Conservation (phyloP, 345 rosid genomes). For the Brassica carinata region DNA sequence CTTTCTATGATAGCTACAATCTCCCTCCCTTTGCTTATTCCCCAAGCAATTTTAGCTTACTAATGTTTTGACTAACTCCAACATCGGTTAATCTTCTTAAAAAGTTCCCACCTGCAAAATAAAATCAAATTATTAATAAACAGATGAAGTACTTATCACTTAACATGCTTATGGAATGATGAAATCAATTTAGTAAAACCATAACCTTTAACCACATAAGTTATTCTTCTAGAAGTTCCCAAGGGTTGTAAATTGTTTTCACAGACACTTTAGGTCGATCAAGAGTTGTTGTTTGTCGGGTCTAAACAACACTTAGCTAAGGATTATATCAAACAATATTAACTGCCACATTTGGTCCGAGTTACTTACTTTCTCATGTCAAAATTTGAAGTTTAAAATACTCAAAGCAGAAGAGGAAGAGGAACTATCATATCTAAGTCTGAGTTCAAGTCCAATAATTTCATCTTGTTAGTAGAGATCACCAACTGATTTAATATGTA, state of each 20-base stretch:
- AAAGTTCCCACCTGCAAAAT: conserved; percentile 4
- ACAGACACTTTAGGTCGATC: not conserved
- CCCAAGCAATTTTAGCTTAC: not conserved
- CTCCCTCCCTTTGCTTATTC: not conserved
- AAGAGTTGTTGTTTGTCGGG: not conserved
- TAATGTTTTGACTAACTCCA: not conserved
- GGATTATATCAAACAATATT: not conserved
- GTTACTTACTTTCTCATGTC: not conserved
- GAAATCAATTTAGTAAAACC: not conserved
- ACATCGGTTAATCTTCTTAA: not conserved
- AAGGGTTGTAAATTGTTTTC: not conserved
- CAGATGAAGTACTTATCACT: not conserved
- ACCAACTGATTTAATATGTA: not conserved
- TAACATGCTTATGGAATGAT: not conserved
- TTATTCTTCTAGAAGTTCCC: not conserved
- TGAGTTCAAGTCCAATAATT: not conserved
- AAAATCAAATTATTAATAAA: not conserved
- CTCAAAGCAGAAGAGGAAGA: not conserved
- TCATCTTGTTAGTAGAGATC: not conserved
- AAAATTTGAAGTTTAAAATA: not conserved
- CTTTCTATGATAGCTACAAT: not conserved
- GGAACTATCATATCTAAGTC: not conserved
- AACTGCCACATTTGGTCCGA: not conserved
- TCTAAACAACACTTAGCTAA: not conserved
- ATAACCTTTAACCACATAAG: not conserved